Evolutionary conservation across 2,329 filamentous ascomycete genomes (phyloP), one percentile per base, ranked within the genome.

Genomic region (Cytospora leucostoma): DNA sequence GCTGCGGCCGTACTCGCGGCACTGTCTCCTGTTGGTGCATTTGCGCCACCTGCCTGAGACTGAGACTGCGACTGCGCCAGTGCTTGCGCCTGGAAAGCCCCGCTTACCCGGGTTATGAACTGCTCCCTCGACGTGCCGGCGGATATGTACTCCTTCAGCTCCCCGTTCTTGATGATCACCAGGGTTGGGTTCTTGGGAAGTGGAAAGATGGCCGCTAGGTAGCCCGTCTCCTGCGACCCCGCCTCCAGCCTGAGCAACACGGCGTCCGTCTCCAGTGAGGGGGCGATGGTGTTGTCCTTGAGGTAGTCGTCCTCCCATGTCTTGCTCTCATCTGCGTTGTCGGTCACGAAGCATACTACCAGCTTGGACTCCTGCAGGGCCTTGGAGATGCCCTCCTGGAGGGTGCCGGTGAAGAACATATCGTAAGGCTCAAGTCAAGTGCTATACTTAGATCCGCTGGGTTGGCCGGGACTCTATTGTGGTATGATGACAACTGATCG

Each of bases 271-370:
- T 79, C 76, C 63, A 95, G 79, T 34, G 86, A 71, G 59, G 77
- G 76, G 59, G 78, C 81, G 59, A 90, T 72, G 64, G 82, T 75
- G 33, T 81, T 75, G 67, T 88, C 83, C 32, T 75, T 73, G 33
- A 91, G 76, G 71, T 87, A 93, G 17, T 90, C 87, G 34, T 82
- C 76, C 74, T 95, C 90, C 92, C 92, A 96, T 66, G 74, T 77
- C 59, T 79, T 77, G 73, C 91, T 94, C 71, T 90, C 87, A 34
- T 86, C 81, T 49, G 83, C 82, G 58, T 85, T 85, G 74, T 96
- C 91, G 93, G 87, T 86, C 37, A 97, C 88, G 75, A 97, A 96
- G 77, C 92, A 96, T 35, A 91, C 84, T 0, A 97, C 90, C 19
- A 90, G 82, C 75, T 94, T 96, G 64, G 85, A 80, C 74, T 93